These are phyloP conservation scores for Penicillium frequentans DNA, from an alignment of 2,329 filamentous ascomycete genomes.

Conservation along the genomic window DNA sequence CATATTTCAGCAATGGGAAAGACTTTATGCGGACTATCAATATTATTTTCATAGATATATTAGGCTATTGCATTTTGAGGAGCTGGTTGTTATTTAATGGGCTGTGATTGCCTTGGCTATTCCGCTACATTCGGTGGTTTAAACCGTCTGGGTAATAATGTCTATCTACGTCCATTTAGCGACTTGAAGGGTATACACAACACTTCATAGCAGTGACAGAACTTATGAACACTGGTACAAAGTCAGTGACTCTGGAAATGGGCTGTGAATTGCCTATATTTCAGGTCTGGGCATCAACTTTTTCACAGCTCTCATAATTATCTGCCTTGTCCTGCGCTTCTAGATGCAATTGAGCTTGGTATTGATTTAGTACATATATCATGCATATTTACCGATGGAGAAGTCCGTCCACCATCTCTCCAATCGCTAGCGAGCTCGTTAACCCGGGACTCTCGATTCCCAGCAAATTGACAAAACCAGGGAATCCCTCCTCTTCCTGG, in stretches of 20 bases:
- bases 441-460: constrained; percentile 93
- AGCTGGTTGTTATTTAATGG: no score
- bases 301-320: not conserved
- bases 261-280: not conserved
- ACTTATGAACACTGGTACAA: not conserved
- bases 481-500: constrained; percentile 70
- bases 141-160: not conserved
- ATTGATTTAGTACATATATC: not conserved
- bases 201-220: not conserved
- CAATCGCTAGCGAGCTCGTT: constrained; percentile 84
- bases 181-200: not conserved
- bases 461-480: constrained; percentile 84
- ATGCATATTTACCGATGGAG: constrained; percentile 45
- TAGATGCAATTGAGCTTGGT: not conserved
- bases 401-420: constrained; percentile 66
- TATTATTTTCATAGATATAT: not conserved
- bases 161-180: not conserved
- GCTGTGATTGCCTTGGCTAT: no score
- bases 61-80: no score
- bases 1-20: not conserved
- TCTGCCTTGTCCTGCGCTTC: not conserved
- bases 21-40: not conserved
- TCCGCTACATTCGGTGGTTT: no score
- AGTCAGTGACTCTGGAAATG: not conserved
- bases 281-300: not conserved